phyloP scores from a whole-genome alignment of 2,329 filamentous ascomycete species.

The Pyrenophora tritici-repentis region DNA sequence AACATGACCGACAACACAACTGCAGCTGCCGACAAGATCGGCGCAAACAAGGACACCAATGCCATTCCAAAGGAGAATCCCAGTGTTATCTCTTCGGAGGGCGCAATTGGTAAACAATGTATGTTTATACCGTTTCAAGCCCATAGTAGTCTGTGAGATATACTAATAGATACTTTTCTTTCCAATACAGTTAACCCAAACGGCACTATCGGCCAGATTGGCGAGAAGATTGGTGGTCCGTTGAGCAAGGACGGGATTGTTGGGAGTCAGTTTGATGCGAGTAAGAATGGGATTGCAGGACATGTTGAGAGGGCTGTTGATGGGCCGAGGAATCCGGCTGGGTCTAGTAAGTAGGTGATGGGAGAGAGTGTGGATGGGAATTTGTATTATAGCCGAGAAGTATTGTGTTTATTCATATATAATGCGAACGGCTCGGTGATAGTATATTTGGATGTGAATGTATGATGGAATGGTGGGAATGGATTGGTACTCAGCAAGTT shows the following conservation, averaged over 20 bases:
- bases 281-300: conserved; percentile 59
- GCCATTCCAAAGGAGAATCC: conserved; percentile 41
- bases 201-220: conserved; percentile 57
- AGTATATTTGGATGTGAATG: too few relatives aligned
- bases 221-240: conserved; percentile 55
- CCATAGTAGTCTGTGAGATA: too few relatives aligned
- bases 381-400: too few relatives aligned
- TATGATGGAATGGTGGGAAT: too few relatives aligned
- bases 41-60: conserved; percentile 38
- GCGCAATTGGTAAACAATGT: conserved; percentile 60
- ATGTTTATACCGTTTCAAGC: background rate
- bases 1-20: conserved; percentile 30
- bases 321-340: conserved; percentile 47
- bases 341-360: conserved; percentile 25
- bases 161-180: background rate
- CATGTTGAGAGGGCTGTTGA: conserved; percentile 56
- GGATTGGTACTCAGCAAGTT: too few relatives aligned
- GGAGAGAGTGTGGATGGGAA: too few relatives aligned
- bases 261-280: conserved; percentile 61
- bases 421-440: too few relatives aligned
- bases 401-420: too few relatives aligned
- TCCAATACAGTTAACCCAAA: conserved; percentile 48
- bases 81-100: conserved; percentile 54
- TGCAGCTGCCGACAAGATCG: conserved; percentile 33
- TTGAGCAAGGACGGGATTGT: conserved; percentile 57